Base-by-base conservation (phyloP, 371 early-diverging fungal species). In the Dinochytrium kinnereticum region DNA sequence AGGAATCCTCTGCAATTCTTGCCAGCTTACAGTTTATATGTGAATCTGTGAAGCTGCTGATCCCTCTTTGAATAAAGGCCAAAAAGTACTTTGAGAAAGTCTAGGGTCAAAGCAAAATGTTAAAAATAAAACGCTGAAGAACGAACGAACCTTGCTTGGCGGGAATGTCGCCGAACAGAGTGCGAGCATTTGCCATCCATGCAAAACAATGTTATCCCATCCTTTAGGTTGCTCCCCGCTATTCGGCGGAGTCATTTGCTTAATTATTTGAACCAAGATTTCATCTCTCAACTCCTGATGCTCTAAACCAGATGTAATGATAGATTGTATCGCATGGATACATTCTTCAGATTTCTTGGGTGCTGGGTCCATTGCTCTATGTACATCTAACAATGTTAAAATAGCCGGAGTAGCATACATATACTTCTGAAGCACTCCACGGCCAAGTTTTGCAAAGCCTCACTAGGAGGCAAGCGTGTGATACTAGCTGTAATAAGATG, bases 401-500 rank as follows among this genome's bases (percentile, higher is more conserved):
- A n/a, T n/a, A n/a, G n/a, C n/a, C n/a, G n/a, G n/a, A n/a, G n/a
- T n/a, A n/a, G n/a, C n/a, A n/a, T n/a, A n/a, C n/a, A n/a, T n/a
- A n/a, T 76, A 84, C 83, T n/a, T 68, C 78, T 80, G 59, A 83
- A 85, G 51, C 77, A 67, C 26, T 85, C 85, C 1, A 80, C 51
- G 0, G 85, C 79, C 2, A 68, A 24, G 0, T 57, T 74, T 34
- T 70, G 55, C 30, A 80, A 50, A 33, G 53, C 40, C 7, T 82
- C 80, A 33, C 64, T 61, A 37, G 72, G 67, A 17, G 50, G 59
- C n/a, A 71, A 40, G 21, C 39, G 5, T 2, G 59, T 61, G 30
- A 61, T 61, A 34, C 61, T 61, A 21, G 61, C 30, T 3, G 61
- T 34, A 34, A 61, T 28, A 37, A 7, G 7, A 61, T 61, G 61